Conservation (phyloP, 2,329 filamentous ascomycete genomes). For the Pseudogymnoascus sp. region DNA sequence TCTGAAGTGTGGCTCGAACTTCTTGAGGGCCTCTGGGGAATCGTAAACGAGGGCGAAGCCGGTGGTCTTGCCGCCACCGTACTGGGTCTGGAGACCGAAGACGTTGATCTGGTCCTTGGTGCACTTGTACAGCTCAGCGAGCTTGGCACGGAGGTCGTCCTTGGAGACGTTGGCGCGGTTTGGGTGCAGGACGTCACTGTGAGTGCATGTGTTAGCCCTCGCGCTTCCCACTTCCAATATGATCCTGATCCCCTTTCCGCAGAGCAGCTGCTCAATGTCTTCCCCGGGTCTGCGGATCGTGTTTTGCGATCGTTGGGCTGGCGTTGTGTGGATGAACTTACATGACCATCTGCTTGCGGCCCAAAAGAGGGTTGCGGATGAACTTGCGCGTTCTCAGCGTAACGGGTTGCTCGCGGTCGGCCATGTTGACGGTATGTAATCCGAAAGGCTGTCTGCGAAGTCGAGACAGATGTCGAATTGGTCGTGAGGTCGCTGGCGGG, state of each 20-base stretch:
- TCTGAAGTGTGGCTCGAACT: conserved; percentile 98
- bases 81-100: conserved; percentile 98
- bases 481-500: conserved; percentile 19
- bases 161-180: conserved; percentile 98
- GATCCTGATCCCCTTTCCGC: conserved; percentile 10
- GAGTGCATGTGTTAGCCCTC: conserved; percentile 8
- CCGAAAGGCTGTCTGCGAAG: conserved; percentile 24
- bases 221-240: conserved; percentile 11
- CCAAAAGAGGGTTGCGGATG: conserved; percentile 98
- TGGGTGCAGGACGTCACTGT: conserved; percentile 98
- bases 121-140: conserved; percentile 94
- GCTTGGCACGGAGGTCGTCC: conserved; percentile 94
- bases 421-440: conserved; percentile 63
- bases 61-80: conserved; percentile 98
- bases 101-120: conserved; percentile 95
- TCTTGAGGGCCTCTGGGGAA: conserved; percentile 96
- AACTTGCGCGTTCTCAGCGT: conserved; percentile 98
- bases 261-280: conserved; percentile 3
- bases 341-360: conserved; percentile 99
- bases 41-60: conserved; percentile 99
- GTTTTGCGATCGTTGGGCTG: conserved; percentile 1
- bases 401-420: conserved; percentile 69
- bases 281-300: conserved; percentile 13
- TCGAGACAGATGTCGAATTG: conserved; percentile 24
- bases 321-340: conserved; percentile 51